Evolutionary conservation across 176 grass and related monocot species (phyloP), one percentile per base, ranked within the genome.

Genomic region (Hyparrhenia diplandra): DNA sequence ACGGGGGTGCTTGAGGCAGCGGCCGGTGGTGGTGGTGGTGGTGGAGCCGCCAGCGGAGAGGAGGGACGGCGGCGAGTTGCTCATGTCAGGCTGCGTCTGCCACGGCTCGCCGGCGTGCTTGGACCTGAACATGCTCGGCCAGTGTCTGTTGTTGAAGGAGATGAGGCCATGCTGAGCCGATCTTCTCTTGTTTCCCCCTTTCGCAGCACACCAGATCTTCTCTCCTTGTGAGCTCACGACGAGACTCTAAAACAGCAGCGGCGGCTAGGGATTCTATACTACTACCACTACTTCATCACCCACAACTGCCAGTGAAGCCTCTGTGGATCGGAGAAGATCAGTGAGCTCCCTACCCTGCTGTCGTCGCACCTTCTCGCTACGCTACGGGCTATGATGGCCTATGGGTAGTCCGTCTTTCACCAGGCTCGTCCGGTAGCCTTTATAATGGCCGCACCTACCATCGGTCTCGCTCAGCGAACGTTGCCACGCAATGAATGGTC

Each of bases 91-190:
- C 79, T 93, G 82, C 55, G 84, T 27, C 84, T 91, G 87, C 88
- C 92, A 95, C 85, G 85, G 85, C 79, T 93, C 76, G 75, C 46
- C 78, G 76, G 82, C 80, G n/a, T 92, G 96, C 85, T 99, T 99
- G 39, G 96, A 93, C 80, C 90, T 84, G 96, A 95, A 99, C 96
- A 95, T 83, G 87, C 92, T 99, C 67, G 96, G 89, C 96, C 96
- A 99, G 80, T 99, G 92, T 80, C 77, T 90, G 81, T 95, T 98
- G 92, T 89, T 76, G 92, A 91, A 89, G 80, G 96, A 90, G 10
- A 88, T 2, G 88, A 88, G 4, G 90, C 92, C 96, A 99, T 98
- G 69, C 55, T 36, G 60, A 23, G 30, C n/a, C n/a, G n/a, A n/a
- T 46, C 13, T 37, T 63, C 9, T 65, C 47, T 17, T 65, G 10